phyloP scores from a whole-genome alignment of 1,284 basidiomycete species.

The Naganishia sp. region DNA sequence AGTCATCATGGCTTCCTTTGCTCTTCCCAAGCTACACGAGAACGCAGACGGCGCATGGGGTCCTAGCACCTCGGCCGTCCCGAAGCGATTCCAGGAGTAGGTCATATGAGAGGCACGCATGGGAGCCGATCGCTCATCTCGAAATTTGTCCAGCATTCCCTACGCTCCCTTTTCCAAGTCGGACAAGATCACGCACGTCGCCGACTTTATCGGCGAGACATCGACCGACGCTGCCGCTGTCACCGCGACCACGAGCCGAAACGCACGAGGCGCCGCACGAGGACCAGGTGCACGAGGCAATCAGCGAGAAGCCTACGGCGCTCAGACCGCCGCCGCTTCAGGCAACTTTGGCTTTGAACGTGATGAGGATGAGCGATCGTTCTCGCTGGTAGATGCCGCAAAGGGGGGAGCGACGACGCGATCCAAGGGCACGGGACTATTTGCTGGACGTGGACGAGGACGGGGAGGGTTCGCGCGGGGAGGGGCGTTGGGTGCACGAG shows the following conservation, averaged over 20 bases:
- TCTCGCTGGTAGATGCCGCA: constrained; percentile 87
- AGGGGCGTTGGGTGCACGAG: constrained; percentile 33
- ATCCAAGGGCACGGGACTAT: constrained; percentile 54
- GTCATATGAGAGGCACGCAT: constrained; percentile 26
- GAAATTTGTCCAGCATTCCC: constrained; percentile 62
- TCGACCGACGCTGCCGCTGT: constrained; percentile 57
- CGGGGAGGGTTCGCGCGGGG: constrained; percentile 61
- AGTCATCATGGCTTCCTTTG: constrained; percentile 40
- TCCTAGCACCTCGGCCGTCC: constrained; percentile 50
- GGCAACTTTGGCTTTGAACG: constrained; percentile 98
- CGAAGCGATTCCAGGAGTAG: constrained; percentile 54
- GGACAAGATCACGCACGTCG: constrained; percentile 95
- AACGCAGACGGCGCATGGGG: constrained; percentile 55
- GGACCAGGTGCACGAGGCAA: constrained; percentile 50
- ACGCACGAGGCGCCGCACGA: constrained; percentile 57
- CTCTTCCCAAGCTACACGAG: constrained; percentile 53
- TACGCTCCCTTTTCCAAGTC: constrained; percentile 98
- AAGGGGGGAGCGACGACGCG: constrained; percentile 40
- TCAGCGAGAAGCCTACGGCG: constrained; percentile 56
- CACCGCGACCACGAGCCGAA: constrained; percentile 59
- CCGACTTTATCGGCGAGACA: constrained; percentile 84
- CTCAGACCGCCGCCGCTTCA: constrained; percentile 64
- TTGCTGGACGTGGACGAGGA: constrained; percentile 58
- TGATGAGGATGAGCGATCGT: constrained; percentile 96
- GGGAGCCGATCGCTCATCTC: constrained; percentile 5